phyloP scores from a whole-genome alignment of 768 basidiomycete genomes.

The Suillus alpinus region DNA sequence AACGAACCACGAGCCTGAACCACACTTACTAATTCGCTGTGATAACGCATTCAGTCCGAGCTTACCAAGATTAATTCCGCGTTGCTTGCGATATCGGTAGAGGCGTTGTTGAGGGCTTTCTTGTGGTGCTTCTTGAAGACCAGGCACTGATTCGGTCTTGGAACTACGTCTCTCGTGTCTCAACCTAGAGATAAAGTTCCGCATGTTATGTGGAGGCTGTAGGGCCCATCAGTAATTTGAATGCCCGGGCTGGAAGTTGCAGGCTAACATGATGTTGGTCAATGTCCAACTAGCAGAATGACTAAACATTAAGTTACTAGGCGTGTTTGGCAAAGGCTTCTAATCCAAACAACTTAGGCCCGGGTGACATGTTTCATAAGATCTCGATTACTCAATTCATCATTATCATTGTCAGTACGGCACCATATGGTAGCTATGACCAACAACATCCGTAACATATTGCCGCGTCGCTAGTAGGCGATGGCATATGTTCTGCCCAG shows the following conservation, averaged over 20 bases:
- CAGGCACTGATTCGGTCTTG: background rate
- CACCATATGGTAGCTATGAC: background rate
- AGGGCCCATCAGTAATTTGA: background rate
- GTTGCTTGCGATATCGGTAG: constrained; percentile 66
- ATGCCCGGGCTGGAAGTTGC: too few species aligned
- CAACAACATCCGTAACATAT: background rate
- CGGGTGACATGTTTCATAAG: background rate
- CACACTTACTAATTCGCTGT: constrained; percentile 10
- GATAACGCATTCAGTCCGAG: constrained; percentile 6
- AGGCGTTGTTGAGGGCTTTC: constrained; percentile 16
- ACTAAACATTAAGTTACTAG: background rate
- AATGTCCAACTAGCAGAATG: background rate
- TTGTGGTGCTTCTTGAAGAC: background rate
- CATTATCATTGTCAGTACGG: background rate
- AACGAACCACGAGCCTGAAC: constrained; percentile 72
- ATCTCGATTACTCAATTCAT: background rate
- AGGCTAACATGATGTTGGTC: background rate
- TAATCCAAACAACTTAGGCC: background rate
- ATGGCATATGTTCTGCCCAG: background rate
- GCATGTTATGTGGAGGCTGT: background rate
- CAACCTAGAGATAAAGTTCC: background rate
- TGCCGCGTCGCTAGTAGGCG: background rate
- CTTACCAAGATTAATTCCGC: constrained; percentile 81
- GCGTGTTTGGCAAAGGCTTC: constrained; percentile 5
- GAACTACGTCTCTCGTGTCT: background rate